Percentiles rank a stretch among this genome's conserved stretches.
Conservation (phyloP, 2,329 filamentous ascomycete species). For the Amesomyces nigricolor region DNA sequence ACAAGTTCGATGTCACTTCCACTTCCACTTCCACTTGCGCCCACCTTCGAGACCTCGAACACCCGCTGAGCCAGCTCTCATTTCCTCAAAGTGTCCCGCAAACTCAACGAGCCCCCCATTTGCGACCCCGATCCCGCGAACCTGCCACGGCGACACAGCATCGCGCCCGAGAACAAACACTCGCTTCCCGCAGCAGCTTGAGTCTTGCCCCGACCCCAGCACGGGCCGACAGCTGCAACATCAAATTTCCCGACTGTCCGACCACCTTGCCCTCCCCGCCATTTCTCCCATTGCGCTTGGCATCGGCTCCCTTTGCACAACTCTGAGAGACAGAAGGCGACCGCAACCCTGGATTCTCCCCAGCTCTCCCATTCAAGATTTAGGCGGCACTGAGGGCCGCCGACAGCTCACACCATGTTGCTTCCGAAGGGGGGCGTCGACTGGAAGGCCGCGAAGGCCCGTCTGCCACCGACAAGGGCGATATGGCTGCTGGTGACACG, state of each 20-base stretch:
- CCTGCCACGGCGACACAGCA: background rate
- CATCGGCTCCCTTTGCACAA: constrained; percentile 4
- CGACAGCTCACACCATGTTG: constrained; percentile 60
- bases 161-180: background rate
- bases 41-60: background rate
- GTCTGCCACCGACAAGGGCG: constrained; percentile 70
- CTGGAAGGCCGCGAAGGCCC: constrained; percentile 84
- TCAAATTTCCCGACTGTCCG: background rate
- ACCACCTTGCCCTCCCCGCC: constrained; percentile 4
- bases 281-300: background rate
- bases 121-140: background rate
- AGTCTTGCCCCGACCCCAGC: background rate
- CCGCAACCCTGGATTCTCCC: constrained; percentile 1
- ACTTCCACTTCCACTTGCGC: background rate
- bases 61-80: background rate
- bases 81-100: background rate
- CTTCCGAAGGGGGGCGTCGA: constrained; percentile 82
- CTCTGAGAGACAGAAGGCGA: constrained; percentile 5
- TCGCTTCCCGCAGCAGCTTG: background rate
- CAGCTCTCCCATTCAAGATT: constrained; percentile 12
- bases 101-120: background rate
- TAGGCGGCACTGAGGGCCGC: constrained; percentile 40
- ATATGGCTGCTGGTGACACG: constrained; percentile 65
- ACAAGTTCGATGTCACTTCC: background rate
- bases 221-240: background rate